These are phyloP conservation scores for Neonothopanus nambi DNA, from an alignment of 1,284 basidiomycete genomes.

Conservation along the genomic window DNA sequence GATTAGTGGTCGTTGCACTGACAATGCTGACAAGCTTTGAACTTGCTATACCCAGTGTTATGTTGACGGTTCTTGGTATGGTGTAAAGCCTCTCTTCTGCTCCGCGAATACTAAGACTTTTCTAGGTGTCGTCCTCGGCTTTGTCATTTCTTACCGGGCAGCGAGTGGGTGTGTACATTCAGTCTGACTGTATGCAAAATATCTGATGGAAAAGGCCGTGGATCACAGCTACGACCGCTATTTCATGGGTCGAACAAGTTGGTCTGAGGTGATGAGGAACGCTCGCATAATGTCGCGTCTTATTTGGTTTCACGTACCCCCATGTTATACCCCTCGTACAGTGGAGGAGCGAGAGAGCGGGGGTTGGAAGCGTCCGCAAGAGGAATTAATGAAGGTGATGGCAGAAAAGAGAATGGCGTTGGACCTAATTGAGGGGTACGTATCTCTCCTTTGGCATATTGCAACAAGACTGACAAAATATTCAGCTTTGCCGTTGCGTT, in stretches of 20 bases:
- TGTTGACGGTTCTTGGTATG: constrained; percentile 61
- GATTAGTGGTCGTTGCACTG: constrained; percentile 44
- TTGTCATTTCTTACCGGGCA: constrained; percentile 69
- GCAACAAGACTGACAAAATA: not conserved
- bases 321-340: constrained; percentile 39
- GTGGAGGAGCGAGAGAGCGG: constrained; percentile 33
- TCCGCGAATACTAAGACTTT: not conserved
- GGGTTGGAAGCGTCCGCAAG: constrained; percentile 28
- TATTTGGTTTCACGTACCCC: constrained; percentile 65
- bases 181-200: not conserved
- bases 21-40: constrained; percentile 41
- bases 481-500: constrained; percentile 54
- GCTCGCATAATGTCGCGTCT: constrained; percentile 50
- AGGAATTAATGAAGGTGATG: constrained; percentile 53
- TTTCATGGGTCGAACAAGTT: constrained; percentile 58
- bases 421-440: constrained; percentile 56
- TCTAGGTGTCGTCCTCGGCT: constrained; percentile 67
- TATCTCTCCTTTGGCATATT: not conserved
- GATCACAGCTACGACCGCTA: constrained; percentile 61
- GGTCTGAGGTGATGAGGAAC: constrained; percentile 58
- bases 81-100: constrained; percentile 7
- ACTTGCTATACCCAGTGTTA: constrained; percentile 53
- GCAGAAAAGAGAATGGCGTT: constrained; percentile 60
- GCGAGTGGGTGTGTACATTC: constrained; percentile 46
- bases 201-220: constrained; percentile 26